A percentile compares a stretch with the other conserved stretches of the same genome.
phyloP scores from a whole-genome alignment of 352 stramenopile species.

The Globisporangium uncinulatum region DNA sequence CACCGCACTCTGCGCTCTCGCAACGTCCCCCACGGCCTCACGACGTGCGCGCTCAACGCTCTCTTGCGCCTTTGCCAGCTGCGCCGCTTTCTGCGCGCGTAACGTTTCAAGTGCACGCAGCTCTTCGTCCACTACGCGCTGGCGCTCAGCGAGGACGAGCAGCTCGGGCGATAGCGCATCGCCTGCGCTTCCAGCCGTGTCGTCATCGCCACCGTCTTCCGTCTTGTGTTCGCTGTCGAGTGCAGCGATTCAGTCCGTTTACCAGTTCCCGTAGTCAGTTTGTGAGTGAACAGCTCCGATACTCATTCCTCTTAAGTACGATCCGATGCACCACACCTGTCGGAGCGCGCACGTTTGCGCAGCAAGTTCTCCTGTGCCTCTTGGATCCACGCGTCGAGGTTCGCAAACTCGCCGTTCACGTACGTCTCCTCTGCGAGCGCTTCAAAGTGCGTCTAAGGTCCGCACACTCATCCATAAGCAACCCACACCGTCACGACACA shows the following conservation, averaged over 20 bases:
- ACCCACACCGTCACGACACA: too few relatives aligned
- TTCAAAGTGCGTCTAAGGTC: slow-evolving; percentile 8
- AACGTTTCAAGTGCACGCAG: not conserved
- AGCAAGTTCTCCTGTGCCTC: slow-evolving; percentile 7
- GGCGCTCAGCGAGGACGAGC: slow-evolving; percentile 5
- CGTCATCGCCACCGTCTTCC: not conserved
- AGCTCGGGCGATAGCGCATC: slow-evolving; percentile 3
- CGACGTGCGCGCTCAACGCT: slow-evolving; percentile 1
- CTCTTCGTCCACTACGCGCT: slow-evolving; percentile 7
- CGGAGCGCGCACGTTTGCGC: slow-evolving; percentile 6
- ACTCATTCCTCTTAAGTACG: not conserved
- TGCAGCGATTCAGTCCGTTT: not conserved
- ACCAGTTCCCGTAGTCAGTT: too few relatives aligned
- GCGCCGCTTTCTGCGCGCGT: not conserved
- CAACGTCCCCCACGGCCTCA: slow-evolving; percentile 3
- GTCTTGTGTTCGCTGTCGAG: slow-evolving; percentile 1
- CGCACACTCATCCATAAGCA: too few relatives aligned
- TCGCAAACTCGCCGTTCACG: slow-evolving; percentile 7
- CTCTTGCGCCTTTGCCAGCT: slow-evolving; percentile 3
- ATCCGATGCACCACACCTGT: slow-evolving; percentile 1
- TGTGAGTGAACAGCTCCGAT: not conserved
- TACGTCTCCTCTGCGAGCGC: slow-evolving; percentile 5
- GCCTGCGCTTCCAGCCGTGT: not conserved
- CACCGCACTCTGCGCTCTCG: slow-evolving; percentile 1
- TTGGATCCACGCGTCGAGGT: slow-evolving; percentile 12